Evolutionary conservation across 257 asterid species (phyloP), one percentile per base, ranked within the genome.

Genomic region (Euphrasia confusa): DNA sequence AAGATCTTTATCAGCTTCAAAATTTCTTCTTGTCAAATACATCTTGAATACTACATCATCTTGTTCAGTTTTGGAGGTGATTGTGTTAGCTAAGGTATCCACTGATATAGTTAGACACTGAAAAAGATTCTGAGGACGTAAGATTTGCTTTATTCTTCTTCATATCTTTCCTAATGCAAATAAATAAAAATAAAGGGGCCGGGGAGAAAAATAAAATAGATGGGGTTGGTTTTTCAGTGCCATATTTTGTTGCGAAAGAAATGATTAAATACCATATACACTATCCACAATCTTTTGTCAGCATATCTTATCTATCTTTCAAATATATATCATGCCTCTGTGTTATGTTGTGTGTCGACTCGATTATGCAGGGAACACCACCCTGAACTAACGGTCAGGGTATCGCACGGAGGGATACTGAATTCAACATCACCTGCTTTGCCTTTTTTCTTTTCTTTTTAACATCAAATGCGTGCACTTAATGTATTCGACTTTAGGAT

Each of bases 301-400:
- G 74, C 90, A 70, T 75, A 81, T 85, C 89, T 81, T 79, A 76
- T 80, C 87, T 66, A 70, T 74, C 74, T 70, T 74, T 67, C 78
- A 47, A 57, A 65, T 65, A 21, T 21, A 21, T 21, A 72, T 81
- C 78, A 59, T 71, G 74, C 80, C 76, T 71, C 70, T 21, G 47
- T 54, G 14, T 64, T 28, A 26, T 56, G 32, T 30, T 65, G 21
- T 27, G 26, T 64, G 55, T 33, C 42, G 74, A 72, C 65, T 76
- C 71, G 18, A 58, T 64, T 58, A 59, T 62, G 45, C 18, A 70
- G 80, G 75, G 30, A 82, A 66, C 84, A 72, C 64, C 26, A 64
- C 61, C 87, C 82, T 72, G 71, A 78, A 75, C 77, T 65, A 74
- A 72, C 79, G 83, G 86, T 28, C 63, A 61, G 79, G 84, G 80